Conservation (phyloP, 345 rosid species). For the Pistacia vera region DNA sequence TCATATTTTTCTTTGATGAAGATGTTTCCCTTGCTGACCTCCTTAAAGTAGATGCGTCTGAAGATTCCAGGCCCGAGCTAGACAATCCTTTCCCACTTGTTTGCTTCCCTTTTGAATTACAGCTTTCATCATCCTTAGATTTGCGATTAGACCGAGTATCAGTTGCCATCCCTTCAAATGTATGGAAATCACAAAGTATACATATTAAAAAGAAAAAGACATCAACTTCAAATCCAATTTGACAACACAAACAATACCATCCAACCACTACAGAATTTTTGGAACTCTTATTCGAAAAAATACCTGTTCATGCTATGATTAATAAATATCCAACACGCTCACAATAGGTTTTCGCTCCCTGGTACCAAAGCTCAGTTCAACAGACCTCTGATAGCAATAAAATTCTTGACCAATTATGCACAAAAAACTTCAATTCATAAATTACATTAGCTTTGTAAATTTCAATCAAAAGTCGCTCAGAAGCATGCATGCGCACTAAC, state of each 20-base stretch:
- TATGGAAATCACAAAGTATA: slow-evolving; percentile 7
- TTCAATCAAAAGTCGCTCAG: slow-evolving; percentile 2
- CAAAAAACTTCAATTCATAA: not conserved
- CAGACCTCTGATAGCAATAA: not conserved
- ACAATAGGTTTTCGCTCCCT: not conserved
- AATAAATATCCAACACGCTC: not conserved
- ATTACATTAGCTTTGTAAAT: not conserved
- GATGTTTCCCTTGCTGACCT: slow-evolving; percentile 52
- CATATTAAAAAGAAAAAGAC: not conserved
- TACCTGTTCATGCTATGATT: not conserved
- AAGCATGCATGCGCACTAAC: not conserved
- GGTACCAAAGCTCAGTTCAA: not conserved
- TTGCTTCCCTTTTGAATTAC: slow-evolving; percentile 35
- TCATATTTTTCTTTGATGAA: slow-evolving; percentile 26
- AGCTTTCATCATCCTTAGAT: slow-evolving; percentile 42
- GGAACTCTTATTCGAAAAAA: not conserved
- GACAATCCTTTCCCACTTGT: slow-evolving; percentile 36
- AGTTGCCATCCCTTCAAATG: slow-evolving; percentile 37
- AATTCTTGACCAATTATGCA: not conserved
- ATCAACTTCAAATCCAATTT: slow-evolving; percentile 8
- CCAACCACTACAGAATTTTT: not conserved
- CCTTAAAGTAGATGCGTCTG: slow-evolving; percentile 43
- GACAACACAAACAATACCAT: not conserved
- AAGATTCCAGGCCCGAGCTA: slow-evolving; percentile 23
- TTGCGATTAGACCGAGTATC: slow-evolving; percentile 31